Percentiles rank a stretch among this genome's conserved stretches.
These are phyloP conservation scores for Trichosporon sp. DNA, from an alignment of 1,284 basidiomycete species.

Conservation along the genomic window DNA sequence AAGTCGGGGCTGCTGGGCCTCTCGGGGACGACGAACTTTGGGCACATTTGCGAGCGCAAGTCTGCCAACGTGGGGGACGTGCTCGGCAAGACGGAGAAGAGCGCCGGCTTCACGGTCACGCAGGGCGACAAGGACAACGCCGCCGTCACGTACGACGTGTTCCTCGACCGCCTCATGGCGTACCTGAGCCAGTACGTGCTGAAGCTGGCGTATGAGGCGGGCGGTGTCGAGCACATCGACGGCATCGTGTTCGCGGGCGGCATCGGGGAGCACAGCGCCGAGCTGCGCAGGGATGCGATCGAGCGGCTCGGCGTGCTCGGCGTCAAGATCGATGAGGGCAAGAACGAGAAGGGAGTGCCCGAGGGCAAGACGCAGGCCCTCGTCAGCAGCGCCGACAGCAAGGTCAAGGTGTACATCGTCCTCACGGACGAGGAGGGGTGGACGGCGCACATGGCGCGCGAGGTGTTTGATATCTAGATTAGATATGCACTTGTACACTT, in stretches of 20 bases:
- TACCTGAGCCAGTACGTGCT: constrained; percentile 70
- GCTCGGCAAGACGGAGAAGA: background rate
- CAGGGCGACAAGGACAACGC: constrained; percentile 34
- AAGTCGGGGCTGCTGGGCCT: constrained; percentile 64
- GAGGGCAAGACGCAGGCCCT: constrained; percentile 27
- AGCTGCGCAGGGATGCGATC: constrained; percentile 60
- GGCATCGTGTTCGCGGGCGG: constrained; percentile 80
- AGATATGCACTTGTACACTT: background rate
- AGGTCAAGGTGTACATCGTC: constrained; percentile 51
- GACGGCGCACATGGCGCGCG: constrained; percentile 37
- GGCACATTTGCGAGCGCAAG: constrained; percentile 52
- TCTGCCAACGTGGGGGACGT: background rate
- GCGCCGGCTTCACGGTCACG: constrained; percentile 25
- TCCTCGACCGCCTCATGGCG: constrained; percentile 67
- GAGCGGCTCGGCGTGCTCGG: constrained; percentile 60
- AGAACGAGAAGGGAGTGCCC: constrained; percentile 43
- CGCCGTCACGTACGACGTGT: constrained; percentile 65
- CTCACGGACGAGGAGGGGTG: constrained; percentile 55
- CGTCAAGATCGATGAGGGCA: constrained; percentile 54
- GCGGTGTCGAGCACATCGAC: constrained; percentile 55
- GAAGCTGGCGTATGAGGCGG: constrained; percentile 56
- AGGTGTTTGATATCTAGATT: constrained; percentile 34
- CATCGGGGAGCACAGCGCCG: constrained; percentile 68
- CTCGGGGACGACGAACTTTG: constrained; percentile 72
- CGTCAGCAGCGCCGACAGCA: constrained; percentile 45